A percentile compares a stretch with the other conserved stretches of the same genome.
Conservation (phyloP, 2,329 filamentous ascomycete species). For the Parafenestella ontariensis region DNA sequence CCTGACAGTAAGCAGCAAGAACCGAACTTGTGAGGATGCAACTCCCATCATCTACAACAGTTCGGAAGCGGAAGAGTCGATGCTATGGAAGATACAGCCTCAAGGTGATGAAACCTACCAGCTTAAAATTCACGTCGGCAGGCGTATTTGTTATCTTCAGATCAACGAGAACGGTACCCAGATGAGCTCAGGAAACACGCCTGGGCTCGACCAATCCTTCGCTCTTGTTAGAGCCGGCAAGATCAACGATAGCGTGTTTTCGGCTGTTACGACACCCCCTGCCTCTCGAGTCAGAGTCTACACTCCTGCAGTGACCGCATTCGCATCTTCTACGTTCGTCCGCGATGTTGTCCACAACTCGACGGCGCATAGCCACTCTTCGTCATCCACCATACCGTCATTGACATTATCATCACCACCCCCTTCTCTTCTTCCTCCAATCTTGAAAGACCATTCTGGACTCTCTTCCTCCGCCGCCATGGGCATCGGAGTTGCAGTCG, state of each 20-base stretch:
- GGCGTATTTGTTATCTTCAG: constrained; percentile 1
- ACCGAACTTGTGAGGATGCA: background rate
- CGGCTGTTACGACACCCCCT: background rate
- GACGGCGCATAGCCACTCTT: too few relatives aligned
- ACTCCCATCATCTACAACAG: background rate
- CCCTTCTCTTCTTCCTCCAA: background rate
- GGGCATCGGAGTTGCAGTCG: constrained; percentile 23
- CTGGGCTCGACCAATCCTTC: constrained; percentile 5
- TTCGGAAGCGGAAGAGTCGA: constrained; percentile 1
- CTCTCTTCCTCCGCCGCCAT: constrained; percentile 20
- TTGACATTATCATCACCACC: background rate
- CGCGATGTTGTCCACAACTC: background rate
- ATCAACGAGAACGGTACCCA: background rate
- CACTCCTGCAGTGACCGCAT: background rate
- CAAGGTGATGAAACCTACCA: constrained; percentile 7
- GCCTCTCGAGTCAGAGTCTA: background rate
- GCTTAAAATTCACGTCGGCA: constrained; percentile 4
- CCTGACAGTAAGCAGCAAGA: background rate
- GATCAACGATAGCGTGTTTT: constrained; percentile 12
- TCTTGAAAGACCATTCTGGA: background rate
- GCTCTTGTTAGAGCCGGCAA: constrained; percentile 1
- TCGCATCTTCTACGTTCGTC: background rate
- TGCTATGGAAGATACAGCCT: constrained; percentile 9
- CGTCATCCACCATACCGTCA: background rate
- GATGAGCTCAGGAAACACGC: constrained; percentile 4